Evolutionary conservation across 2,329 filamentous ascomycete species (phyloP).

Genomic region (Botrytis pseudocinerea): DNA sequence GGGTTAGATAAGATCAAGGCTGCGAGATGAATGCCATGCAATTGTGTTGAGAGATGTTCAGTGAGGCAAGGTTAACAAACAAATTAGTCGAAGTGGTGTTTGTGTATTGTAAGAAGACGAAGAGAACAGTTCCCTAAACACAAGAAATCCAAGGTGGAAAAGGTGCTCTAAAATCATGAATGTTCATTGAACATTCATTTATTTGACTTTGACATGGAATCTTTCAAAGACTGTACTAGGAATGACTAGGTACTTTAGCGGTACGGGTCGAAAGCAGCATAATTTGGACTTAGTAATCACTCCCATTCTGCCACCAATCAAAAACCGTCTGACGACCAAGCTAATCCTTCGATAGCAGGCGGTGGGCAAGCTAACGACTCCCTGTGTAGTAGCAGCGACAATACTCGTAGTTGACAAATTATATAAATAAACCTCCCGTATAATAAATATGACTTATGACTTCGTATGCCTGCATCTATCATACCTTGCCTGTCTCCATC

Average conservation of each 20-base stretch:
- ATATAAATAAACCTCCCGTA: not conserved
- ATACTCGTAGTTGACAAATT: no score
- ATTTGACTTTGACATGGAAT: no score
- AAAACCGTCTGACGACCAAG: accelerated
- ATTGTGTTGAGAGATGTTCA: not conserved
- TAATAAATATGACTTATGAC: no score
- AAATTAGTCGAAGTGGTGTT: not conserved
- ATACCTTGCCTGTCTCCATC: accelerated
- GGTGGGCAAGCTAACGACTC: not conserved
- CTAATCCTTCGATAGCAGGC: not conserved
- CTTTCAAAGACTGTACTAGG: not conserved
- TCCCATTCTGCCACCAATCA: not conserved
- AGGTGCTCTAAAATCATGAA: not conserved
- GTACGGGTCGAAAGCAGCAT: no score
- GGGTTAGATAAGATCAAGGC: slow-evolving; percentile 24
- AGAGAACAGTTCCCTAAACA: not conserved
- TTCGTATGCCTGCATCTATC: not conserved
- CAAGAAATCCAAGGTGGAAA: not conserved
- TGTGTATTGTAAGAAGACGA: not conserved
- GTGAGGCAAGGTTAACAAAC: not conserved
- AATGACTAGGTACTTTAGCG: no score
- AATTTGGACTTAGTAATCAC: not conserved
- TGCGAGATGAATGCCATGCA: not conserved
- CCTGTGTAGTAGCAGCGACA: not conserved
- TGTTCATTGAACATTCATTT: not conserved